Conservation (phyloP, 352 stramenopile species). For the Discostella stelligera region DNA sequence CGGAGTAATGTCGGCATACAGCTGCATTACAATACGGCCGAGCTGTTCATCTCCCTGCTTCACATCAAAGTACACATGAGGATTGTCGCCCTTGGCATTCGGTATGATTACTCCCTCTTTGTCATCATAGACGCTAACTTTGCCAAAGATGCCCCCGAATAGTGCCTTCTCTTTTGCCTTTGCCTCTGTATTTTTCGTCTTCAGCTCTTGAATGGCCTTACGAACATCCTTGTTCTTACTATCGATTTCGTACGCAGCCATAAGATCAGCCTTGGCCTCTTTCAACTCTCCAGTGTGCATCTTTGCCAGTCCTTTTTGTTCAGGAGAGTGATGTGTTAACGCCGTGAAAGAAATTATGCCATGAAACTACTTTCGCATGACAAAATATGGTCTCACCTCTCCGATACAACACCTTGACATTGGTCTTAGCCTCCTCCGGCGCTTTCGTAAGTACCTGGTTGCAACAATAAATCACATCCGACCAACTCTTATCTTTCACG, state of each 20-base stretch:
- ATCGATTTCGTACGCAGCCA: conserved; percentile 82
- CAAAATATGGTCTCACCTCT: conserved; percentile 54
- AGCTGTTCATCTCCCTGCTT: conserved; percentile 80
- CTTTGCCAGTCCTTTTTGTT: conserved; percentile 33
- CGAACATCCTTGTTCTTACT: conserved; percentile 84
- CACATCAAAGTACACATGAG: conserved; percentile 98
- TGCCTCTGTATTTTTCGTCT: conserved; percentile 76
- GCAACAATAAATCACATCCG: conserved; percentile 79
- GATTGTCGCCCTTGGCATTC: conserved; percentile 86
- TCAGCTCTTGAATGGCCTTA: conserved; percentile 67
- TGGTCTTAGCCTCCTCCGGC: conserved; percentile 69
- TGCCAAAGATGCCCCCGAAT: conserved; percentile 95
- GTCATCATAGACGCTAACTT: conserved; percentile 96
- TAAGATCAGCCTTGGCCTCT: conserved; percentile 85
- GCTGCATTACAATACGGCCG: conserved; percentile 79
- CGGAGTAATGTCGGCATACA: conserved; percentile 93
- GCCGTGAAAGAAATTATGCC: neutral
- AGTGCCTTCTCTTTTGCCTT: conserved; percentile 94
- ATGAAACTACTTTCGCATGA: neutral
- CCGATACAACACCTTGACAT: conserved; percentile 87
- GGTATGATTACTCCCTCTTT: conserved; percentile 85
- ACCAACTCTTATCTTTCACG: conserved; percentile 90
- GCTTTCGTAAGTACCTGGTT: conserved; percentile 70
- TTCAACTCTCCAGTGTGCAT: conserved; percentile 84
- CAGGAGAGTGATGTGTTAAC: neutral